Base-by-base conservation (phyloP, 805 yeast genomes). In the Zygotorulaspora florentina region DNA sequence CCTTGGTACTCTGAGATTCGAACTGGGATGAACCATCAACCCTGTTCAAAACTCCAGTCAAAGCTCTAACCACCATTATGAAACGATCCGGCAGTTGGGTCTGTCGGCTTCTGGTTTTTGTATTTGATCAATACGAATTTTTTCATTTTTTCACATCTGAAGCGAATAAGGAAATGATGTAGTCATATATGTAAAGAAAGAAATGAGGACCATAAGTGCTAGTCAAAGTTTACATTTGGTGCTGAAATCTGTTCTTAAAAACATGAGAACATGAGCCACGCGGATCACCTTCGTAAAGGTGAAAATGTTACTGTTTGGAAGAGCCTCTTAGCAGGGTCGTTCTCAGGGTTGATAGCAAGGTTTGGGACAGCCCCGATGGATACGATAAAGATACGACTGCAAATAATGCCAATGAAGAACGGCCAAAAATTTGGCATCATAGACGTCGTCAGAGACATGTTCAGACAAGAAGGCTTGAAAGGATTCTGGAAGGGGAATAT, bases 401-500 rank as follows among this genome's bases (percentile, higher is more conserved):
- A 66, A 35, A 37, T 57, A 10, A 40, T 58, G 17, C 54, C 59
- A 3, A 35, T 41, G 8, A 16, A 36, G 9, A 45, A 39, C 16
- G 35, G 25, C 9, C 26, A 25, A 7, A 39, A 33, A 17, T 36
- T 45, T 15, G 43, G 45, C 13, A 39, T 50, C 3, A 13, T 41
- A n/a, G 27, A 61, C 15, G 70, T 82, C 0, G 61, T 79, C 39
- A 51, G 49, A 11, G 62, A 69, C 1, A 74, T 88, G 1, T 51
- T 75, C 1, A 60, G 63, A 15, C 72, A 78, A 28, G 98, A 91
- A 64, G 95, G 96, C 1, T 35, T 83, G 0, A 49, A 64, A 3
- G 91, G 88, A 0, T 71, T 91, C n/a, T 93, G 98, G 98, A 90
- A 89, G 62, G 99, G 99, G 0, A 93, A 93, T 61, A 74, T 87